Evolutionary conservation across 2,329 filamentous ascomycete species (phyloP).

Genomic region (Microascus cirrosus): DNA sequence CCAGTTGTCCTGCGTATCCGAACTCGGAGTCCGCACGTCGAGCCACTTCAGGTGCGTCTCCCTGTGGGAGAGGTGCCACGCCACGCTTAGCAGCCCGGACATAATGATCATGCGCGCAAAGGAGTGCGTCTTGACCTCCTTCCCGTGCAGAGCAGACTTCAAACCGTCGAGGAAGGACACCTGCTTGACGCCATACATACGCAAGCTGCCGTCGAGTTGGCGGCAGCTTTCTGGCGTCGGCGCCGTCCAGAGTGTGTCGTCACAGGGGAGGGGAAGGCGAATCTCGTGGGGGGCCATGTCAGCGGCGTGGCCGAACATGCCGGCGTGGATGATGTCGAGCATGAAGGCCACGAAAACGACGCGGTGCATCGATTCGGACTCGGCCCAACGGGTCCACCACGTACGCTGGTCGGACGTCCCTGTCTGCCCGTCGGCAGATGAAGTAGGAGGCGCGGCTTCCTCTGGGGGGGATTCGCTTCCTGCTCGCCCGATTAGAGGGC

Average conservation of each 20-base stretch:
- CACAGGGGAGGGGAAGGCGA: conserved; percentile 73
- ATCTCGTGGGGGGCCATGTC: conserved; percentile 90
- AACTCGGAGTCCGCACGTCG: conserved; percentile 52
- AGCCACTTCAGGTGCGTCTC: conserved; percentile 78
- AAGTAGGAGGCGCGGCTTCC: conserved; percentile 18
- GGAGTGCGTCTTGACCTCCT: conserved; percentile 72
- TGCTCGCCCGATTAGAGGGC: conserved; percentile 70
- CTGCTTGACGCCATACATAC: conserved; percentile 67
- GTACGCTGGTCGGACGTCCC: conserved; percentile 22
- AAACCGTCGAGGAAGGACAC: conserved; percentile 76
- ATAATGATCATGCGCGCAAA: conserved; percentile 87
- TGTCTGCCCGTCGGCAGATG: conserved; percentile 23
- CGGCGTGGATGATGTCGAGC: conserved; percentile 78
- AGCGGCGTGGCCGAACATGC: conserved; percentile 83
- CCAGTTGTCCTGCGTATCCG: conserved; percentile 61
- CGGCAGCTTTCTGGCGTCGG: conserved; percentile 67
- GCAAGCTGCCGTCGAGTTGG: conserved; percentile 63
- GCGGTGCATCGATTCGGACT: conserved; percentile 74
- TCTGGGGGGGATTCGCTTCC: conserved; percentile 71
- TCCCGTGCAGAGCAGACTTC: conserved; percentile 71
- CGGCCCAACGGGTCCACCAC: conserved; percentile 84
- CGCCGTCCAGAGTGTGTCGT: conserved; percentile 78
- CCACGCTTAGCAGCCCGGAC: conserved; percentile 80
- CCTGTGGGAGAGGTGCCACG: conserved; percentile 82
- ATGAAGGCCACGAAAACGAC: conserved; percentile 86